phyloP scores from a whole-genome alignment of 2,329 filamentous ascomycete species.

The Akanthomyces dipterigenus region DNA sequence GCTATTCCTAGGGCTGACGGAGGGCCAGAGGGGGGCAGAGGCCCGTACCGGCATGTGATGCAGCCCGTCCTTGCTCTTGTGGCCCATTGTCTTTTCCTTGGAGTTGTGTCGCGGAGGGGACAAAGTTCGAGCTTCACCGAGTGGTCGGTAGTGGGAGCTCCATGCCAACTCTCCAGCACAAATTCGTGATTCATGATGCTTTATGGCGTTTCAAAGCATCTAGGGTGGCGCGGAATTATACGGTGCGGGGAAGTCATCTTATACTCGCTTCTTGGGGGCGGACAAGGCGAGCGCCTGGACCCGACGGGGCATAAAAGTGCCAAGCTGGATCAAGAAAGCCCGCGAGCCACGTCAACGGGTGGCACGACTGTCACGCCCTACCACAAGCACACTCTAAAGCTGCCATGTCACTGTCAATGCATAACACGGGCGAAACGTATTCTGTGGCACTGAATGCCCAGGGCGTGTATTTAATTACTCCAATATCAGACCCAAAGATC shows the following conservation, averaged over 20 bases:
- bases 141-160: not conserved
- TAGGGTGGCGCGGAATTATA: not conserved
- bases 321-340: not conserved
- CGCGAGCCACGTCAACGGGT: not conserved
- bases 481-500: not conserved
- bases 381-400: too few relatives aligned
- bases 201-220: not conserved
- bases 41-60: not conserved
- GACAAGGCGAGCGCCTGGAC: not conserved
- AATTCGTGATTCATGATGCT: not conserved
- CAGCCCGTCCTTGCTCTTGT: constrained; percentile 1
- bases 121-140: not conserved
- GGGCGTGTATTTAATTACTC: not conserved
- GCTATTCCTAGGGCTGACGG: not conserved
- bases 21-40: not conserved
- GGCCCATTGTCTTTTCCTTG: not conserved
- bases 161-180: not conserved
- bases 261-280: not conserved
- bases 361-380: not conserved
- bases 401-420: not conserved
- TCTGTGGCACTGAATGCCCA: not conserved
- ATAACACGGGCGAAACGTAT: not conserved
- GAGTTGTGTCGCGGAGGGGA: not conserved
- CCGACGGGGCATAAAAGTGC: not conserved
- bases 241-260: not conserved